Conservation (phyloP, 805 yeast species). For the Metschnikowia reukaufii region DNA sequence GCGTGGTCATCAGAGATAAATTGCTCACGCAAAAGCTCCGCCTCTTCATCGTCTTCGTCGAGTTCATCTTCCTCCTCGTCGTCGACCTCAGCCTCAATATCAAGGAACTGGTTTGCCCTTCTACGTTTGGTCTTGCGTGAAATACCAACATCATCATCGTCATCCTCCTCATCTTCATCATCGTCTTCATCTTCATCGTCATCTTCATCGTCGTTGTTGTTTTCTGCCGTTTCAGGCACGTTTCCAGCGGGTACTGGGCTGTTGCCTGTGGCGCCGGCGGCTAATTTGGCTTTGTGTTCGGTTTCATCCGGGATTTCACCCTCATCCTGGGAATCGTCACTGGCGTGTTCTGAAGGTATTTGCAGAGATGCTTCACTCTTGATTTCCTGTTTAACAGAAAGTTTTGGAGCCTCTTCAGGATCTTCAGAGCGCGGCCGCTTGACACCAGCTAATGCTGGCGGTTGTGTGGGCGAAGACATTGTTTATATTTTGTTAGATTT, state of each 20-base stretch:
- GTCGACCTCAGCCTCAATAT: constrained; percentile 98
- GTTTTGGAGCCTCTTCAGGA: not conserved
- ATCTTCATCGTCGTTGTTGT: constrained; percentile 24
- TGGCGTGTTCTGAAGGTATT: constrained; percentile 2
- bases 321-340: constrained; percentile 1
- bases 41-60: constrained; percentile 86
- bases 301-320: no score
- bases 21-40: constrained; percentile 82
- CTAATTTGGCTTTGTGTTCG: no score
- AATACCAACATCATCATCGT: constrained; percentile 51
- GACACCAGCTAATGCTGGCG: constrained; percentile 7
- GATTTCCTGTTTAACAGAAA: constrained; percentile 19
- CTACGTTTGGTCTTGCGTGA: constrained; percentile 48
- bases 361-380: constrained; percentile 19
- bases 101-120: constrained; percentile 80
- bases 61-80: constrained; percentile 94
- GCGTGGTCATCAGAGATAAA: constrained; percentile 74
- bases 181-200: constrained; percentile 52
- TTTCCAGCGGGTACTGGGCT: not conserved
- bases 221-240: constrained; percentile 7
- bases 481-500: not conserved
- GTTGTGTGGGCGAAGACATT: constrained; percentile 7
- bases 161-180: constrained; percentile 52
- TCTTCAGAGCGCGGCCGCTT: constrained; percentile 15
- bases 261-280: no score